phyloP scores from a whole-genome alignment of 2,329 filamentous ascomycete genomes.

The Ascocoryne sarcoides region DNA sequence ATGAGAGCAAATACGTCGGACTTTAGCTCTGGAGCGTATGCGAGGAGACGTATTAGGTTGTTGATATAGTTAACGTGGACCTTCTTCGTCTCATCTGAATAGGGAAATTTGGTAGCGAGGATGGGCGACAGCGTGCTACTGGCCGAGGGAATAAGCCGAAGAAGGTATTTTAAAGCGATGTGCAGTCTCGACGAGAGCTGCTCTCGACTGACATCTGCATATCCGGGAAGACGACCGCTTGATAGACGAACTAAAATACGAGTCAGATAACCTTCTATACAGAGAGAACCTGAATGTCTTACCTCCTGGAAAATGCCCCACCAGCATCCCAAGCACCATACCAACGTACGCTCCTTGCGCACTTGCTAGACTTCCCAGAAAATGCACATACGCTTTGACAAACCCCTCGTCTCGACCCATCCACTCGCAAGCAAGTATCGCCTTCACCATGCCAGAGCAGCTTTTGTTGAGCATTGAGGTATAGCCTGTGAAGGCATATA shows the following conservation, averaged over 20 bases:
- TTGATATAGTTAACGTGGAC: conserved; percentile 82
- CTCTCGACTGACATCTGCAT: conserved; percentile 51
- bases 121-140: conserved; percentile 60
- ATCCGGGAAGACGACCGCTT: conserved; percentile 32
- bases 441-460: conserved; percentile 49
- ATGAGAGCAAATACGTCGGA: conserved; percentile 76
- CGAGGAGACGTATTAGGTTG: conserved; percentile 69
- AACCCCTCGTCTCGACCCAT: conserved; percentile 57
- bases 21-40: conserved; percentile 69
- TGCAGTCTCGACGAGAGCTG: conserved; percentile 66
- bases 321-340: conserved; percentile 69
- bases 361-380: conserved; percentile 65
- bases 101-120: conserved; percentile 63
- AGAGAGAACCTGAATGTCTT: conserved; percentile 25
- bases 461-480: conserved; percentile 51
- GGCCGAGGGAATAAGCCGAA: conserved; percentile 74
- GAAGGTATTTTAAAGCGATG: conserved; percentile 62
- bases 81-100: conserved; percentile 64
- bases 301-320: conserved; percentile 62
- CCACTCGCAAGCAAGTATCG: conserved; percentile 54
- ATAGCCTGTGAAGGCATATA: conserved; percentile 54
- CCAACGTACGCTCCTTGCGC: conserved; percentile 73
- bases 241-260: conserved; percentile 31
- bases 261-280: no score
- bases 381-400: conserved; percentile 57